Evolutionary conservation across 2,329 filamentous ascomycete species (phyloP).

Genomic region (Beauveria varroae): DNA sequence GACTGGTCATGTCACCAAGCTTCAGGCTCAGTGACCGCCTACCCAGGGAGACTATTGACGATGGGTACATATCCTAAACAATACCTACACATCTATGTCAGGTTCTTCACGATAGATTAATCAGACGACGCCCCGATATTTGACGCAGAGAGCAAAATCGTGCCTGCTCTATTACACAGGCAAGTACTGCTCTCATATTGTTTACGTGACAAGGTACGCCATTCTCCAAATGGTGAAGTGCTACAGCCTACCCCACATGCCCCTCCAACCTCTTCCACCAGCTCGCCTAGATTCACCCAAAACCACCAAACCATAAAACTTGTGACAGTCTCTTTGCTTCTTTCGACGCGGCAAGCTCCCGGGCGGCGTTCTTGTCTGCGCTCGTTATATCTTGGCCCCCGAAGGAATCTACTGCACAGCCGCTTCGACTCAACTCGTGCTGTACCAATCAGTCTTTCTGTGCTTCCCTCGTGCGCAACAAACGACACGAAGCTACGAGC

Average conservation of each 20-base stretch:
- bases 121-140: too few relatives aligned
- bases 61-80: too few relatives aligned
- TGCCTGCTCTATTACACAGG: too few relatives aligned
- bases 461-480: neutral
- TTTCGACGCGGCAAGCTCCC: neutral
- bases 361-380: neutral
- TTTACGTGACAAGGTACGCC: neutral
- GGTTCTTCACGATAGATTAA: too few relatives aligned
- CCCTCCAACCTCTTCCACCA: neutral
- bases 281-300: neutral
- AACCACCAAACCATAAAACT: neutral
- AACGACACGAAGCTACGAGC: neutral
- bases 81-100: too few relatives aligned
- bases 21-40: too few relatives aligned
- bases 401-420: neutral
- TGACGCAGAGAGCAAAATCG: too few relatives aligned
- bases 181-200: neutral
- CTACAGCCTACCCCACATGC: neutral
- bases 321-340: neutral
- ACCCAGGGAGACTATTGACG: too few relatives aligned
- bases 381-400: neutral
- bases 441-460: neutral
- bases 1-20: too few relatives aligned
- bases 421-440: neutral
- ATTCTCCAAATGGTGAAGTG: neutral